Evolutionary conservation across 805 yeast species (phyloP).

Genomic region (Wickerhamomyces sydowiorum): DNA sequence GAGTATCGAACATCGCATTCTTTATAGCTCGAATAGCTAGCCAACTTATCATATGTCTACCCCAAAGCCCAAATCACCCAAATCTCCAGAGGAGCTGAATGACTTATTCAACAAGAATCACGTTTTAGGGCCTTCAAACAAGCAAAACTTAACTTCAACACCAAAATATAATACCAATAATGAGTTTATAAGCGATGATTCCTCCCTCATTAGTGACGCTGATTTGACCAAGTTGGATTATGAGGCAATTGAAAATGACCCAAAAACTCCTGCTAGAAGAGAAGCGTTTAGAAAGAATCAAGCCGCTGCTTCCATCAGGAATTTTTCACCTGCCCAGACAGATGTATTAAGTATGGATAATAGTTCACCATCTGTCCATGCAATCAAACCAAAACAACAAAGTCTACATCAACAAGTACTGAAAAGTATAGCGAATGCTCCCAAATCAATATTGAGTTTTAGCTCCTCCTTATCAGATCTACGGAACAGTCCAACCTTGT

Average conservation of each 20-base stretch:
- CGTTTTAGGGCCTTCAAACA: slow-evolving; percentile 10
- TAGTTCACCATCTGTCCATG: background rate
- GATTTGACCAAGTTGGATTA: slow-evolving; percentile 14
- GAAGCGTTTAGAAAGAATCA: slow-evolving; percentile 7
- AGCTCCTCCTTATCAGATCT: no score
- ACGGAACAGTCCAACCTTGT: background rate
- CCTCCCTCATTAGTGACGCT: slow-evolving; percentile 1
- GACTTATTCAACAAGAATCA: slow-evolving; percentile 15
- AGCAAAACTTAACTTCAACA: slow-evolving; percentile 5
- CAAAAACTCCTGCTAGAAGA: slow-evolving; percentile 20
- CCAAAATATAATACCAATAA: slow-evolving; percentile 1
- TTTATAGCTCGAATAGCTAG: no score
- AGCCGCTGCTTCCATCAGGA: background rate
- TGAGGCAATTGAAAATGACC: slow-evolving; percentile 16
- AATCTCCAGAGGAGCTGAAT: slow-evolving; percentile 8
- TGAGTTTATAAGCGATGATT: background rate
- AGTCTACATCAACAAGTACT: slow-evolving; percentile 5
- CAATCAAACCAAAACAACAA: slow-evolving; percentile 4
- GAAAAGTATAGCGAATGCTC: slow-evolving; percentile 2
- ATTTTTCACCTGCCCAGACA: slow-evolving; percentile 8
- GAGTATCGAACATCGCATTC: background rate
- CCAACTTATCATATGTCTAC: no score
- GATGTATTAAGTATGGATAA: background rate
- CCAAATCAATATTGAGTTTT: no score
- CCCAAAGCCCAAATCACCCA: background rate